These are phyloP conservation scores for Dactylellina parvicollis DNA, from an alignment of 2,329 filamentous ascomycete species.

Conservation along the genomic window DNA sequence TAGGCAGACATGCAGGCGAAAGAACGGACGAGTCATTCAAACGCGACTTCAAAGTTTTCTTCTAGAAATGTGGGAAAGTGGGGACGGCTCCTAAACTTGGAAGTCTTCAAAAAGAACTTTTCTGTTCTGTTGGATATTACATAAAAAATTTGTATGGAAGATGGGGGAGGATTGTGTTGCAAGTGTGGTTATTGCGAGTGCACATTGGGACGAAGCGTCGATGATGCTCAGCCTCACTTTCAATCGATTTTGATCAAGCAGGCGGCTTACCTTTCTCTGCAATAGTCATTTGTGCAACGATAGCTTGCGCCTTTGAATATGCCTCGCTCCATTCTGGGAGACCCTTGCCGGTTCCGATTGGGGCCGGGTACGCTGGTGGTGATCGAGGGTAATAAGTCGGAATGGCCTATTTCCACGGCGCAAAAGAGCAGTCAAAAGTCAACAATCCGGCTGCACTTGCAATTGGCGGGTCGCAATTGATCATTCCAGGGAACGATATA, in stretches of 20 bases:
- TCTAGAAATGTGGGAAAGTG: constrained; percentile 42
- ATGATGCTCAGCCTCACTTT: constrained; percentile 53
- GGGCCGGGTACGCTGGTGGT: constrained; percentile 50
- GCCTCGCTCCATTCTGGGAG: constrained; percentile 72
- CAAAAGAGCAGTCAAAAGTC: constrained; percentile 27
- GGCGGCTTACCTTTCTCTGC: constrained; percentile 72
- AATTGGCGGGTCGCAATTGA: constrained; percentile 18
- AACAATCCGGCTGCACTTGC: constrained; percentile 19
- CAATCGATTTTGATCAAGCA: constrained; percentile 27
- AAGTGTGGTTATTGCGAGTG: constrained; percentile 38
- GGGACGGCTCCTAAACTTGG: constrained; percentile 52
- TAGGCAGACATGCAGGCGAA: constrained; percentile 54
- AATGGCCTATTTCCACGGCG: constrained; percentile 29
- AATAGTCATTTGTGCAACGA: constrained; percentile 80
- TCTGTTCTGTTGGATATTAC: constrained; percentile 6
- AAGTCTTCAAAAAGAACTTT: constrained; percentile 4
- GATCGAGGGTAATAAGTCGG: constrained; percentile 45
- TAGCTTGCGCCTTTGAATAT: constrained; percentile 73
- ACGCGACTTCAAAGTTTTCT: not conserved
- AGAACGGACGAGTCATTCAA: constrained; percentile 43
- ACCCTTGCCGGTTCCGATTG: constrained; percentile 59
- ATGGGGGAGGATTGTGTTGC: constrained; percentile 29
- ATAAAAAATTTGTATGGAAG: constrained; percentile 5
- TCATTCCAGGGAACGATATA: not conserved
- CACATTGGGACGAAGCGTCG: constrained; percentile 30